These are phyloP conservation scores for Ambrosia trifida DNA, from an alignment of 129 eudicot genomes.

Conservation along the genomic window DNA sequence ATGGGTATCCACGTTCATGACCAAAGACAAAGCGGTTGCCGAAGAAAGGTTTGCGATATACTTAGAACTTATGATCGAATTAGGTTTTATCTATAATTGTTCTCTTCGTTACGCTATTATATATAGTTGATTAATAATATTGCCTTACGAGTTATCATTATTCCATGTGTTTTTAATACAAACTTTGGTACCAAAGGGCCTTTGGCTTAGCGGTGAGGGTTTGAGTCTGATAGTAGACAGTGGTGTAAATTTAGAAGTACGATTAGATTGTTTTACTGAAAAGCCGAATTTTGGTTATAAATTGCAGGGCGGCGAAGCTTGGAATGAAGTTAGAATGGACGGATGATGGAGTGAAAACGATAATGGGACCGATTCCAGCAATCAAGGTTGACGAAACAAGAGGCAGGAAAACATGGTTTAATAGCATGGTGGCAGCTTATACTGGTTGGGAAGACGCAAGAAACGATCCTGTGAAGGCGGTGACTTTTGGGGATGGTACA, in stretches of 20 bases:
- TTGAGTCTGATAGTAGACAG: no score
- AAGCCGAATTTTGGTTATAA: slow-evolving; percentile 15
- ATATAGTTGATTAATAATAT: no score
- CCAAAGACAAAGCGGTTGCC: slow-evolving; percentile 82
- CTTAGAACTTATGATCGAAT: no score
- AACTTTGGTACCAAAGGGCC: no score
- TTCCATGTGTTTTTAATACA: no score
- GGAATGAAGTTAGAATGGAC: slow-evolving; percentile 94
- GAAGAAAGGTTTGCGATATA: slow-evolving; percentile 63
- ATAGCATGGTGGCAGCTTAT: slow-evolving; percentile 96
- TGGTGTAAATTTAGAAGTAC: no score
- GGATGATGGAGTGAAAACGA: slow-evolving; percentile 65
- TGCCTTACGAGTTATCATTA: no score
- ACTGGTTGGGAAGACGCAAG: slow-evolving; percentile 89
- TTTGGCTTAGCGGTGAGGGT: no score
- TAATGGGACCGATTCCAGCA: slow-evolving; percentile 94
- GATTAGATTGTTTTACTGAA: no score
- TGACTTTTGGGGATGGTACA: slow-evolving; percentile 41
- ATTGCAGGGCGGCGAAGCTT: slow-evolving; percentile 79
- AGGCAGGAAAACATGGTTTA: slow-evolving; percentile 85
- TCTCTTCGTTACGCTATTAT: no score
- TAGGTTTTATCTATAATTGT: no score
- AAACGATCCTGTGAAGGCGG: slow-evolving; percentile 56
- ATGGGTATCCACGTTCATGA: slow-evolving; percentile 90
- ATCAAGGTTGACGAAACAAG: slow-evolving; percentile 59